Evolutionary conservation across 169 alveolate species (phyloP).

Genomic region (Plasmodium coatneyi): DNA sequence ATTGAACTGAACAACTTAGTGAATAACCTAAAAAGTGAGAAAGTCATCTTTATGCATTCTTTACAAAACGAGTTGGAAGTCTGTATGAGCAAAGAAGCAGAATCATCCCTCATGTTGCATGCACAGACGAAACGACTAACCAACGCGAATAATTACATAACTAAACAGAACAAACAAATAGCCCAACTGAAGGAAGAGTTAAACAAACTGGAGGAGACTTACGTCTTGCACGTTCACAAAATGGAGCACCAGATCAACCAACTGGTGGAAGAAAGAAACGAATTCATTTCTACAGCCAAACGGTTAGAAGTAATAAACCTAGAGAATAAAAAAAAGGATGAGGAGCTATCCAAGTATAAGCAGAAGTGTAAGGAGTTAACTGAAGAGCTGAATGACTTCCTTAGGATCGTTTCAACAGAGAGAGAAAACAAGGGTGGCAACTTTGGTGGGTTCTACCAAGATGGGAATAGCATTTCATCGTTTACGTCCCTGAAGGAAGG

Average conservation of each 20-base stretch:
- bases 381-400: slow-evolving; percentile 18
- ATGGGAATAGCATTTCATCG: background rate
- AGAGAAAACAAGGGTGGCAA: background rate
- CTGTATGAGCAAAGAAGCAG: slow-evolving; percentile 40
- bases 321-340: slow-evolving; percentile 39
- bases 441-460: slow-evolving; percentile 6
- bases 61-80: slow-evolving; percentile 19
- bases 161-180: background rate
- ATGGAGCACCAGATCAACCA: slow-evolving; percentile 7
- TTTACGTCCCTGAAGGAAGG: background rate
- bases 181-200: background rate
- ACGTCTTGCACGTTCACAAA: background rate
- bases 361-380: slow-evolving; percentile 24
- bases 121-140: slow-evolving; percentile 34
- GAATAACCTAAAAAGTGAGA: slow-evolving; percentile 20
- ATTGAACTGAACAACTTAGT: slow-evolving; percentile 27
- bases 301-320: slow-evolving; percentile 9
- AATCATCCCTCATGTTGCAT: slow-evolving; percentile 9
- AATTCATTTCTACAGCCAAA: slow-evolving; percentile 11
- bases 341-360: slow-evolving; percentile 29
- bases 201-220: slow-evolving; percentile 9
- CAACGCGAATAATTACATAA: slow-evolving; percentile 15
- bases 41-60: background rate
- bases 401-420: background rate
- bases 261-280: slow-evolving; percentile 34